These are phyloP conservation scores for Alternaria sp. DNA, from an alignment of 2,329 filamentous ascomycete species.

Conservation along the genomic window DNA sequence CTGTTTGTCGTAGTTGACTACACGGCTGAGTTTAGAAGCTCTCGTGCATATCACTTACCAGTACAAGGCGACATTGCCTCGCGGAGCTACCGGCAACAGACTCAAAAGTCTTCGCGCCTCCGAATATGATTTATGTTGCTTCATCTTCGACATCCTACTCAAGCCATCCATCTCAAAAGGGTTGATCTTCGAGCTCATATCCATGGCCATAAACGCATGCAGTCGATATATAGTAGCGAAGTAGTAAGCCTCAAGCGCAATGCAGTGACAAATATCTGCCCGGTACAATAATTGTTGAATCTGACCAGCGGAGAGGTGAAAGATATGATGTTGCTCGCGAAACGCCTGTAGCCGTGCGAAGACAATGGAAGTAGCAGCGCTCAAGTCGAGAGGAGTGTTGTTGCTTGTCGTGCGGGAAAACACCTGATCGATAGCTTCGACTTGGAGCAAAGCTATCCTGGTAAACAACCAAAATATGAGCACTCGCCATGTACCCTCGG, in stretches of 20 bases:
- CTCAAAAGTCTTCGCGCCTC: constrained; percentile 30
- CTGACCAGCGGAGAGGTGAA: constrained; percentile 24
- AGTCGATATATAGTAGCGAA: constrained; percentile 37
- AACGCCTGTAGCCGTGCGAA: constrained; percentile 23
- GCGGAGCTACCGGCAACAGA: constrained; percentile 28
- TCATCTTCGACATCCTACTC: constrained; percentile 21
- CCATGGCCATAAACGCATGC: constrained; percentile 26
- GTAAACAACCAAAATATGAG: constrained; percentile 33
- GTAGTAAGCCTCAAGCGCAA: constrained; percentile 34
- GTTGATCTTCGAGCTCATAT: constrained; percentile 25
- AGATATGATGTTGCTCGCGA: constrained; percentile 32
- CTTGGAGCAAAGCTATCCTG: constrained; percentile 32
- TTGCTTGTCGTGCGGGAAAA: constrained; percentile 20
- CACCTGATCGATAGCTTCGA: constrained; percentile 35
- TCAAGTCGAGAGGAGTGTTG: constrained; percentile 9
- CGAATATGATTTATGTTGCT: constrained; percentile 23
- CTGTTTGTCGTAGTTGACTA: not conserved
- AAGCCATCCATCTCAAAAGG: constrained; percentile 31
- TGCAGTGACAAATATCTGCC: constrained; percentile 34
- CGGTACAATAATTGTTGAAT: constrained; percentile 36
- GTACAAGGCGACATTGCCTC: constrained; percentile 32
- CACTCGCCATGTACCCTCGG: constrained; percentile 33
- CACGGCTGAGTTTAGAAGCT: not conserved
- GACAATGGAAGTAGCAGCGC: constrained; percentile 11
- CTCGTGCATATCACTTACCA: constrained; percentile 22